These are phyloP conservation scores for Penicillium olsonii DNA, from an alignment of 2,329 filamentous ascomycete genomes.

Conservation along the genomic window DNA sequence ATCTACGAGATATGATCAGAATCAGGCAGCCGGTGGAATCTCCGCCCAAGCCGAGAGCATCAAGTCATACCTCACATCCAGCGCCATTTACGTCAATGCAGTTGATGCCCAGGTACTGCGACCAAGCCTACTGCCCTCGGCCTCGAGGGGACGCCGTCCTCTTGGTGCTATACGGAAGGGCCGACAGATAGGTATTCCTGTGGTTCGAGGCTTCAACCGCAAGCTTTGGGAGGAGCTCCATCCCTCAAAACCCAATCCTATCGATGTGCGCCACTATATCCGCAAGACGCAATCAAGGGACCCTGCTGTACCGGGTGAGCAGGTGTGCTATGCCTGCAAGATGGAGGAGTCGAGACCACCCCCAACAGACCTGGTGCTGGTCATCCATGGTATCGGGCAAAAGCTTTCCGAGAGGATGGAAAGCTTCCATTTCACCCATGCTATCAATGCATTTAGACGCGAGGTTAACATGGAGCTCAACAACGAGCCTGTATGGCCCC, in stretches of 20 bases:
- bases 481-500: conserved; percentile 70
- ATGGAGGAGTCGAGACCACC: conserved; percentile 65
- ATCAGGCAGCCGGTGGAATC: conserved; percentile 44
- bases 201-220: conserved; percentile 87
- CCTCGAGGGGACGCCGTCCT: conserved; percentile 79
- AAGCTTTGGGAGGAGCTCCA: conserved; percentile 74
- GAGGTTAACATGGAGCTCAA: conserved; percentile 82
- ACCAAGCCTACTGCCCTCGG: conserved; percentile 79
- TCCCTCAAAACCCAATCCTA: conserved; percentile 48
- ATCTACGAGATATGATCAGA: conserved; percentile 32
- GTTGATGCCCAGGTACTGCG: conserved; percentile 81
- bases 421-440: conserved; percentile 95
- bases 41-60: conserved; percentile 47
- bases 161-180: conserved; percentile 83
- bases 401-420: conserved; percentile 94
- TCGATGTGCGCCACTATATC: conserved; percentile 46
- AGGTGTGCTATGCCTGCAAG: conserved; percentile 58
- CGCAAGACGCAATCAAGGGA: conserved; percentile 40
- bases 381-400: conserved; percentile 94
- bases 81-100: conserved; percentile 82
- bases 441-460: conserved; percentile 85
- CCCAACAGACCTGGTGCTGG: conserved; percentile 84
- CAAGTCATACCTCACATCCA: conserved; percentile 69
- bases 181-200: conserved; percentile 76
- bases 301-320: conserved; percentile 26